Evolutionary conservation across 2,329 filamentous ascomycete species (phyloP), one percentile per base, ranked within the genome.

Genomic region (Coniochaeta hoffmannii): DNA sequence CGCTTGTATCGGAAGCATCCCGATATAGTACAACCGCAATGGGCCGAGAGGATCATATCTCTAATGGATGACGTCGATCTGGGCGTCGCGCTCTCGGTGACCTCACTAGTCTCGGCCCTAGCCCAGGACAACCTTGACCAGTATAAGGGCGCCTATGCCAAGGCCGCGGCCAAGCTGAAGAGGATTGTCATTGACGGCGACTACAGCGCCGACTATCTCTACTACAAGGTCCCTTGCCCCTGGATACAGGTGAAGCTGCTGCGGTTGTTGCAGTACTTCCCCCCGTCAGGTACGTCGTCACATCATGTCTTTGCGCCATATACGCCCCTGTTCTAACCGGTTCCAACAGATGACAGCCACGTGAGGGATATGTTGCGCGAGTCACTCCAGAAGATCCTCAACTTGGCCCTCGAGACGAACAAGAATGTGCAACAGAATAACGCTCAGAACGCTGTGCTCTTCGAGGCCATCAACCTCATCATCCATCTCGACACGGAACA

Each of bases 351-450:
- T 66, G 94, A 99, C 68, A 91, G 88, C 31, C 90, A 97, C 68
- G 85, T 96, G 38, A 88, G 93, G 56, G 87, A 90, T 46, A 86
- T 99, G 73, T 94, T 99, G 60, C 87, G 94, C 50, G 89, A 96
- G 67, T 93, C 92, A 1, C 74, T 99, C 50, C 89, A 95, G 68
- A 90, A 88, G 69, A 96, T 97, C 49, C 79, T 99, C 68, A 90
- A 97, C 65, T 78, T 90, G 35, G 93, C 94, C 1, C 86, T 96
- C 77, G 93, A 97, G 67, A 86, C 90, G 67, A 94, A 90, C 54
- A 99, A 97, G 75, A 99, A 99, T 65, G 94, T 99, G 15, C 94
- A 99, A 72, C 94, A 99, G 69, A 99, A 99, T 71, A 99, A 99
- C 68, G 94, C 94, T 0, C 94, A 97, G 67, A 99, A 99, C 66